These are phyloP conservation scores for Suillus alpinus DNA, from an alignment of 768 basidiomycete species.

Conservation along the genomic window DNA sequence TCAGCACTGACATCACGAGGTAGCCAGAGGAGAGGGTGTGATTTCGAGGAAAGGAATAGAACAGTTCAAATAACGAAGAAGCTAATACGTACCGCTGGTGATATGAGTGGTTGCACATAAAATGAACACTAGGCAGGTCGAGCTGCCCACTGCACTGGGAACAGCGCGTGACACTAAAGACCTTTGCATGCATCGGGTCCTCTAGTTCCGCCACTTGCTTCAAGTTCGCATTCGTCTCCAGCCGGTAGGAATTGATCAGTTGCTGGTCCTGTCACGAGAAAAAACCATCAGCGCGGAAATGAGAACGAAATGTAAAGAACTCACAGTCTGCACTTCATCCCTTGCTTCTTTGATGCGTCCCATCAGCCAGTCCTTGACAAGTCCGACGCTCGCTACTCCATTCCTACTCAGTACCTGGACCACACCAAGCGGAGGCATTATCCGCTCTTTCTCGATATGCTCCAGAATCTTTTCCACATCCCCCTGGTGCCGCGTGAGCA, in stretches of 20 bases:
- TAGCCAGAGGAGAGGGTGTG: neutral
- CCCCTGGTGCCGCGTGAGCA: conserved; percentile 65
- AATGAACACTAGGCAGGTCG: conserved; percentile 91
- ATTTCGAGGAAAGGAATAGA: conserved; percentile 1
- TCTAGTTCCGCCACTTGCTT: conserved; percentile 80
- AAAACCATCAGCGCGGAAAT: neutral
- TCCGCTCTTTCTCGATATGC: conserved; percentile 73
- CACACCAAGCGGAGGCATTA: conserved; percentile 88
- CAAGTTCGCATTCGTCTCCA: conserved; percentile 78
- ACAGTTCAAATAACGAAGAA: neutral
- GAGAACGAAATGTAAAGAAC: conserved; percentile 24
- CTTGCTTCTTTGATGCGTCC: conserved; percentile 69
- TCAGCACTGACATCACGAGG: neutral
- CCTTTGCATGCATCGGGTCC: conserved; percentile 73
- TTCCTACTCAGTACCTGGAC: conserved; percentile 88
- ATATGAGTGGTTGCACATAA: conserved; percentile 98
- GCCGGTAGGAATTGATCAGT: conserved; percentile 82
- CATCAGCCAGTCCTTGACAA: conserved; percentile 91
- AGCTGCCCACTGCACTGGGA: conserved; percentile 86
- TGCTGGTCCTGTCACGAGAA: conserved; percentile 65
- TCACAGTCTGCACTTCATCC: conserved; percentile 77
- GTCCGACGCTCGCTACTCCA: conserved; percentile 84
- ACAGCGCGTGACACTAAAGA: conserved; percentile 95
- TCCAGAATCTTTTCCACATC: conserved; percentile 74
- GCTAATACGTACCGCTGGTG: conserved; percentile 72